phyloP scores from a whole-genome alignment of 1,284 basidiomycete species.

The Leccinum huronense region DNA sequence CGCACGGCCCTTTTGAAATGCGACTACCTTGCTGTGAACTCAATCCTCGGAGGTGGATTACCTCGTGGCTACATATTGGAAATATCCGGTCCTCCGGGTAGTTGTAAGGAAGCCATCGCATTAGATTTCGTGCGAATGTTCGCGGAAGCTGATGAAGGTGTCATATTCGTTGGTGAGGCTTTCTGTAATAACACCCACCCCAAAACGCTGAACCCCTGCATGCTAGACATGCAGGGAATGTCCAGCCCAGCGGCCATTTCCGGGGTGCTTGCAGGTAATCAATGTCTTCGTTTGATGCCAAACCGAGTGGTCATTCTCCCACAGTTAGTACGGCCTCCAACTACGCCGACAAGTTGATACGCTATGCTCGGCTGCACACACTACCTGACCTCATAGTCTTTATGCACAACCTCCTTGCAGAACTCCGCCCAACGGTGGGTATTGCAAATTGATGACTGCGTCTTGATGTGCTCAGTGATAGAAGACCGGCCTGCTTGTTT shows the following conservation, averaged over 20 bases:
- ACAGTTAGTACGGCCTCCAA: constrained; percentile 24
- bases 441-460: constrained; percentile 17
- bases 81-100: constrained; percentile 71
- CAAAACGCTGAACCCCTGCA: constrained; percentile 14
- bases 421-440: constrained; percentile 48
- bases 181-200: background rate
- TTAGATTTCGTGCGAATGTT: constrained; percentile 49
- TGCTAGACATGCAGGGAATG: constrained; percentile 65
- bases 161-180: constrained; percentile 61
- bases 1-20: constrained; percentile 30
- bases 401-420: constrained; percentile 50
- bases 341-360: constrained; percentile 26
- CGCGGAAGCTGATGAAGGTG: constrained; percentile 44
- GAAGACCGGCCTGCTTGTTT: constrained; percentile 55
- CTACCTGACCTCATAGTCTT: constrained; percentile 59
- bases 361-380: constrained; percentile 39
- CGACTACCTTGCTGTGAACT: constrained; percentile 52
- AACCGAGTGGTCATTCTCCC: constrained; percentile 19
- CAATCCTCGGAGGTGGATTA: constrained; percentile 59
- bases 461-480: constrained; percentile 18
- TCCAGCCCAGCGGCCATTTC: constrained; percentile 47
- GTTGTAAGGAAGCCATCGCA: constrained; percentile 56
- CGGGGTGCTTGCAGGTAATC: constrained; percentile 42
- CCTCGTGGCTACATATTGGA: constrained; percentile 61
- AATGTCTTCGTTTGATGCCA: constrained; percentile 17